phyloP scores from a whole-genome alignment of 2,329 filamentous ascomycete species.

The Colletotrichum limetticola region DNA sequence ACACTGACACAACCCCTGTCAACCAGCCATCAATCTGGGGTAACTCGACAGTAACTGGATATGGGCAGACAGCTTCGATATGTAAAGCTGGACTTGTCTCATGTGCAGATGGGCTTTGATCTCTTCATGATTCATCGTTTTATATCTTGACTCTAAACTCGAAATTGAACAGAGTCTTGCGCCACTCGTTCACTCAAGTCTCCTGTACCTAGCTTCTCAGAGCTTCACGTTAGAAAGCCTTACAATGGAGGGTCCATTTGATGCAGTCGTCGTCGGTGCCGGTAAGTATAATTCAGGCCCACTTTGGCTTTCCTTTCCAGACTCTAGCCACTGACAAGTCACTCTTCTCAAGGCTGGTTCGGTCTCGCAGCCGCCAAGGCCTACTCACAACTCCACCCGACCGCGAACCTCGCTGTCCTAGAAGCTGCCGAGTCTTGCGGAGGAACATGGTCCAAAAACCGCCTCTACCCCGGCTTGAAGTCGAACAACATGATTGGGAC shows the following conservation, averaged over 20 bases:
- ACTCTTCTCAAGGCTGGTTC: conserved; percentile 45
- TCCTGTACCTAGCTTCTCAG: neutral
- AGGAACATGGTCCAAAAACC: conserved; percentile 69
- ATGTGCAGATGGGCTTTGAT: neutral
- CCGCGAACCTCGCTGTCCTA: conserved; percentile 57
- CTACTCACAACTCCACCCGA: conserved; percentile 60
- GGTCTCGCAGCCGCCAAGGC: conserved; percentile 65
- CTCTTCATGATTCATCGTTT: neutral
- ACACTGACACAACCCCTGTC: neutral
- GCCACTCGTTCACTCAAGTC: neutral
- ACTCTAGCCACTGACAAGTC: conserved; percentile 42
- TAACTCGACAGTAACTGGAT: neutral
- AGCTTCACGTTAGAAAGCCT: neutral
- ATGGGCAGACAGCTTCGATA: neutral
- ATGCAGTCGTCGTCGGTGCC: neutral
- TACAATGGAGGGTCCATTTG: neutral
- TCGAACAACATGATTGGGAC: conserved; percentile 73
- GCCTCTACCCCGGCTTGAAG: conserved; percentile 69
- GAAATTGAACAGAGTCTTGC: neutral
- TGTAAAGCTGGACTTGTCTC: neutral
- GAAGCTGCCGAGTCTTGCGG: conserved; percentile 64
- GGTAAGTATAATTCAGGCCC: neutral
- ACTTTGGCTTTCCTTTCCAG: neutral
- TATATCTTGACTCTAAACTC: neutral
- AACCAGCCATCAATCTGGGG: neutral